Base-by-base conservation (phyloP, 1,139 yeast species). In the Diutina neorugosa region DNA sequence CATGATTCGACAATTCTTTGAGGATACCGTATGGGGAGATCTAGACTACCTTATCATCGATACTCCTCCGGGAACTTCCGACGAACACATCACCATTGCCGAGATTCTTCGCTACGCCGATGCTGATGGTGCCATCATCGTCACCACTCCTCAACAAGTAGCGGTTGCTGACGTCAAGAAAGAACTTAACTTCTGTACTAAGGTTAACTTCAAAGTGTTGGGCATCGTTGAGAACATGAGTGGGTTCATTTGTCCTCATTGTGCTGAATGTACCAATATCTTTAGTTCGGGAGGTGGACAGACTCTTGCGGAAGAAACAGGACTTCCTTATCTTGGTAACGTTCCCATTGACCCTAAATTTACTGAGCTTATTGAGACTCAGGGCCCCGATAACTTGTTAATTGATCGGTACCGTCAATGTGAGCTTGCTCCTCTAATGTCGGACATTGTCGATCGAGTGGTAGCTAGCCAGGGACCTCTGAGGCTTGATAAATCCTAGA, bases 11-110 rank as follows among this genome's bases (percentile, higher is more conserved):
- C 99, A 94, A 67, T 91, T 94, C 63, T 73, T 94, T 50, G 81
- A 82, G 57, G 98, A 93, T 65, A 96, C 93, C 1, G 80, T 81
- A 19, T 94, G 98, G 98, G 61, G 60, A 51, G 67, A 67, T 3
- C 65, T 84, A 51, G 97, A 91, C 65, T 94, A 88, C 63, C 69
- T 94, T 54, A 70, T 94, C 48, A 91, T 94, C 8, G 99, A 94
- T 63, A 93, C 99, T 0, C 99, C 99, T 0, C 99, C 99, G 0
- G 99, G 99, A 0, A 93, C 99, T 0, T 86, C 96, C 0, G 99
- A 94, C 66, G 99, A 94, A 66, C 99, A 94, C 67, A 93, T 94
- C 49, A 91, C 97, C 2, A 85, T 94, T 34, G 98, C 97, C 1
- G 98, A 94, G 65, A 95, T 89, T 64, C 74, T 93, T 52, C 69